Conservation (phyloP, 129 eudicot species). For the Heracleum sosnowskyi region DNA sequence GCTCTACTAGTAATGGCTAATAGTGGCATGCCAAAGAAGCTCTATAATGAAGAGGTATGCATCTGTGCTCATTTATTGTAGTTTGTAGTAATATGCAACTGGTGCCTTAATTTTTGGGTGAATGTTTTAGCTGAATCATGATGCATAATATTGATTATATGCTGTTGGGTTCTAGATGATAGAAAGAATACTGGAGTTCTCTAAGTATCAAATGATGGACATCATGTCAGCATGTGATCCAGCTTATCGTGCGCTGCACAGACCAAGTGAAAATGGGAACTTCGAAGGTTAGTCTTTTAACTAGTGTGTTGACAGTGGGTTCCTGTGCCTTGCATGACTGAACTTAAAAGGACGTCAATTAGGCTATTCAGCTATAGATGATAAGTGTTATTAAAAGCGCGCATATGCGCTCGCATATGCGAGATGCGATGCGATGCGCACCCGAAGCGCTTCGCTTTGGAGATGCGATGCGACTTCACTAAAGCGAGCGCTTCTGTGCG, state of each 20-base stretch:
- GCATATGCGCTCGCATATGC: too few relatives aligned
- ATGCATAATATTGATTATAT: slow-evolving; percentile 5
- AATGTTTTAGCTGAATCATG: neutral
- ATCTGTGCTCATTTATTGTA: neutral
- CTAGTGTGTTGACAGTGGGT: neutral
- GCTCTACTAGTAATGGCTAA: slow-evolving; percentile 80
- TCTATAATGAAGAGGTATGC: slow-evolving; percentile 89
- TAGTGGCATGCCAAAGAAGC: slow-evolving; percentile 80
- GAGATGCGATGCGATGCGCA: too few relatives aligned
- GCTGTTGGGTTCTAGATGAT: slow-evolving; percentile 43
- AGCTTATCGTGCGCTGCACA: slow-evolving; percentile 59
- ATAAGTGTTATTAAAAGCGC: too few relatives aligned
- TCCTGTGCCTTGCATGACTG: neutral
- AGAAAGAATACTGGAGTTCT: slow-evolving; percentile 92
- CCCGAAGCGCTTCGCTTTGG: too few relatives aligned
- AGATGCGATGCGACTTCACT: too few relatives aligned
- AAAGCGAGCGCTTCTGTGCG: too few relatives aligned
- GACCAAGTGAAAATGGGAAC: slow-evolving; percentile 53
- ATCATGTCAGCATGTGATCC: slow-evolving; percentile 83
- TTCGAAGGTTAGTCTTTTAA: slow-evolving; percentile 35
- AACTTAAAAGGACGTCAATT: neutral
- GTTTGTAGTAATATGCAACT: slow-evolving; percentile 9
- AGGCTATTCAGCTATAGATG: slow-evolving; percentile 14
- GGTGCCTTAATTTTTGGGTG: neutral
- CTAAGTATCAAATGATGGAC: slow-evolving; percentile 74